Percentiles rank a stretch among this genome's conserved stretches.
Evolutionary conservation across 495 filamentous ascomycete genomes (phyloP).

Genomic region (Cercophora newfieldiana): DNA sequence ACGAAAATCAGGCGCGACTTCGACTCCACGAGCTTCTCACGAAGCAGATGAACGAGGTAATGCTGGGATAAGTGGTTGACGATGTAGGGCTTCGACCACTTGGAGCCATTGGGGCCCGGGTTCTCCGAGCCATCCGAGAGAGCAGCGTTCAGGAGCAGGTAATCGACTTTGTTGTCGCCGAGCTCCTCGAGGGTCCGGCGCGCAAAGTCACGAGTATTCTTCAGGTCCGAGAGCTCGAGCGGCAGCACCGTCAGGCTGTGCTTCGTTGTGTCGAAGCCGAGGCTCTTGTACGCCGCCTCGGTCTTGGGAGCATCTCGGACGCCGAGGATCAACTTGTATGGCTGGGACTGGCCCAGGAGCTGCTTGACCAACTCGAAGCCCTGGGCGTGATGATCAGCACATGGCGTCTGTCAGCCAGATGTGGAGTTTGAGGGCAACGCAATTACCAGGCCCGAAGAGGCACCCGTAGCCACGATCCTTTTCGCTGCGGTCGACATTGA

Average conservation of each 20-base stretch:
- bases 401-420: background rate
- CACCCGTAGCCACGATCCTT: constrained; percentile 47
- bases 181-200: constrained; percentile 36
- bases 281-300: constrained; percentile 36
- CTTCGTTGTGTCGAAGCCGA: constrained; percentile 35
- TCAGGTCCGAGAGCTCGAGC: constrained; percentile 41
- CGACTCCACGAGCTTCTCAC: background rate
- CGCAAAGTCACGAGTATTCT: constrained; percentile 39
- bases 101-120: constrained; percentile 34
- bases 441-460: constrained; percentile 41
- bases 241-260: constrained; percentile 45
- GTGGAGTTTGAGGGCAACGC: background rate
- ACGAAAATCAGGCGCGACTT: constrained; percentile 43
- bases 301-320: constrained; percentile 40
- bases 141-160: constrained; percentile 45
- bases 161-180: constrained; percentile 39
- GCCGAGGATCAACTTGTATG: constrained; percentile 48
- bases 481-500: constrained; percentile 25
- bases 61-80: constrained; percentile 42
- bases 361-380: constrained; percentile 46
- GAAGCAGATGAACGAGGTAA: background rate
- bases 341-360: constrained; percentile 38
- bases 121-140: constrained; percentile 24
- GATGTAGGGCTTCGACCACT: constrained; percentile 42
- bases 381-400: background rate